Conservation (phyloP, 106 monocot species). For the Dactylorhiza incarnata region DNA sequence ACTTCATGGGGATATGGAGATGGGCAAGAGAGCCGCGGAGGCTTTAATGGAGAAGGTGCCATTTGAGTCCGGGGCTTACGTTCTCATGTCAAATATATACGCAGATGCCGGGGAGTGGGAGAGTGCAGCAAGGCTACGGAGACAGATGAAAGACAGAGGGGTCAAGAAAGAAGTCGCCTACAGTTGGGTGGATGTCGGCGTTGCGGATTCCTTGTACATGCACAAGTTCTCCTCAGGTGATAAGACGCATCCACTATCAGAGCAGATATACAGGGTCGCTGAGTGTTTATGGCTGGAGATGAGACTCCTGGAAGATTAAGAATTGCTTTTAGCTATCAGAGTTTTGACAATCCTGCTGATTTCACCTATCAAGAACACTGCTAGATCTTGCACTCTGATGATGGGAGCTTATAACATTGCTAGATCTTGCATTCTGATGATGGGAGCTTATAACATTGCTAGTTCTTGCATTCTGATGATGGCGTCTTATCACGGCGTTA, state of each 20-base stretch:
- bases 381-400: no score
- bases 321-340: not conserved
- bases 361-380: no score
- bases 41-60: slow-evolving; percentile 53
- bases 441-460: no score
- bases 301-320: slow-evolving; percentile 23
- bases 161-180: slow-evolving; percentile 85
- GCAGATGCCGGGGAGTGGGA: slow-evolving; percentile 84
- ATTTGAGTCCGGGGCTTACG: slow-evolving; percentile 66
- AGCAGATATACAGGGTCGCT: slow-evolving; percentile 47
- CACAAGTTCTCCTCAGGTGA: slow-evolving; percentile 79
- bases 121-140: slow-evolving; percentile 59
- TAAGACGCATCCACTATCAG: slow-evolving; percentile 49
- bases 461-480: no score
- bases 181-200: slow-evolving; percentile 84
- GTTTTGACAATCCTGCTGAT: no score
- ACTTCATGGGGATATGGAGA: slow-evolving; percentile 52
- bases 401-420: no score
- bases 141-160: slow-evolving; percentile 60
- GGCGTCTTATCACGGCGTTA: no score
- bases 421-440: no score
- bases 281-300: slow-evolving; percentile 47
- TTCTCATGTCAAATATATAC: slow-evolving; percentile 76
- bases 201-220: slow-evolving; percentile 33
- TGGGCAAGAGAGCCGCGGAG: slow-evolving; percentile 52